Evolutionary conservation across 805 yeast genomes (phyloP), one percentile per base, ranked within the genome.

Genomic region (Schizosaccharomyces japonicus): DNA sequence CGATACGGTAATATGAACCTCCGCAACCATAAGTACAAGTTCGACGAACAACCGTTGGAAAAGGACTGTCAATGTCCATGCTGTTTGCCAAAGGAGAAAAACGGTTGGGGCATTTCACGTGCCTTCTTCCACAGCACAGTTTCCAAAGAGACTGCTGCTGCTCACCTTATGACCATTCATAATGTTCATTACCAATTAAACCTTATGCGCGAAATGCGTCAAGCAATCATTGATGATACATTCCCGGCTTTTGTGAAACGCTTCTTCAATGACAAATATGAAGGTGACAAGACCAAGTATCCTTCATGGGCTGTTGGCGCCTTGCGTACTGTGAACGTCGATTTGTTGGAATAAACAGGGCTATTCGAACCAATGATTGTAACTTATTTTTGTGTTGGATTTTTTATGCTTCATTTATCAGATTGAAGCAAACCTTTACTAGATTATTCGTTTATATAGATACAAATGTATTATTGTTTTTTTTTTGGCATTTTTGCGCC

Each of bases 281-380:
- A 51, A 19, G 66, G 64, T 3, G 58, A 61, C 25, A 47, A 47
- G 32, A 33, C 50, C 5, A 53, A 56, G 36, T 66, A 62, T 45
- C 70, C 70, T 1, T 47, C 50, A 36, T 66, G 70, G 70, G 70
- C 70, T 1, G 53, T 61, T 2, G 63, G 61, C n/a, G 69, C 70
- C 0, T 52, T 66, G 29, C 49, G 50, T 5, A 48, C 47, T 0
- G 70, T 66, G 6, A 58, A 62, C 45, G 61, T 66, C 28, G 58
- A 58, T 34, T 39, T 63, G 34, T 48, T 57, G 36, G 56, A 19
- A 30, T 33, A 48, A 5, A 19, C 13, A 8, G 7, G 23, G 11
- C n/a, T n/a, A n/a, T n/a, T n/a, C n/a, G n/a, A n/a, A n/a, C n/a
- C n/a, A n/a, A n/a, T n/a, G n/a, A n/a, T n/a, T n/a, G n/a, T n/a